Conservation (phyloP, 1,284 basidiomycete genomes). For the Porodaedalea pini region DNA sequence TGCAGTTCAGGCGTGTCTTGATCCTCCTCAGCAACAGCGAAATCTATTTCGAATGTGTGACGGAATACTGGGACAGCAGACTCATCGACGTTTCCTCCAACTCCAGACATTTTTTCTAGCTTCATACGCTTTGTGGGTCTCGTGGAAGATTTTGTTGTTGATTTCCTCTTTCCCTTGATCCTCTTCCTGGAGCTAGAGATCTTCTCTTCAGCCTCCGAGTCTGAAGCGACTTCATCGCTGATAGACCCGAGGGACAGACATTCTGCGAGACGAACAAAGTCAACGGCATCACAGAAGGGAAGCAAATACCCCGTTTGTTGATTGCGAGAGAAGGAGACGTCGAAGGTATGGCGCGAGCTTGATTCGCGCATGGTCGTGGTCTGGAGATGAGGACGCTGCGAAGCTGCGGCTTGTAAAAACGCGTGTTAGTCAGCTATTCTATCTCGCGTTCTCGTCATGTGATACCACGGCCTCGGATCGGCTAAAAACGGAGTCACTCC, state of each 20-base stretch:
- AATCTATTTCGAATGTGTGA: constrained; percentile 17
- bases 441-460: no score
- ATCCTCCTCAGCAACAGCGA: neutral
- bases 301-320: neutral
- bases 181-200: neutral
- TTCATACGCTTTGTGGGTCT: constrained; percentile 8
- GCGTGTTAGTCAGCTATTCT: no score
- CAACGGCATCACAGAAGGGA: neutral
- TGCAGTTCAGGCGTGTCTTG: neutral
- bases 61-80: constrained; percentile 8
- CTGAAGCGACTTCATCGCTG: neutral
- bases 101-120: neutral
- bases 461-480: no score
- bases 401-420: neutral
- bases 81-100: neutral
- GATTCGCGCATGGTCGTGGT: constrained; percentile 11
- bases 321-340: constrained; percentile 4
- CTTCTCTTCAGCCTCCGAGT: constrained; percentile 2
- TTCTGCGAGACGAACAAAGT: constrained; percentile 14
- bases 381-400: neutral
- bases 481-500: no score
- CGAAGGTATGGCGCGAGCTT: constrained; percentile 5
- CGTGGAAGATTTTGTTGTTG: neutral
- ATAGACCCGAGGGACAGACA: neutral
- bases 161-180: constrained; percentile 7